Evolutionary conservation across 2,329 filamentous ascomycete species (phyloP), one percentile per base, ranked within the genome.

Genomic region (Phyllosticta citribraziliensis): DNA sequence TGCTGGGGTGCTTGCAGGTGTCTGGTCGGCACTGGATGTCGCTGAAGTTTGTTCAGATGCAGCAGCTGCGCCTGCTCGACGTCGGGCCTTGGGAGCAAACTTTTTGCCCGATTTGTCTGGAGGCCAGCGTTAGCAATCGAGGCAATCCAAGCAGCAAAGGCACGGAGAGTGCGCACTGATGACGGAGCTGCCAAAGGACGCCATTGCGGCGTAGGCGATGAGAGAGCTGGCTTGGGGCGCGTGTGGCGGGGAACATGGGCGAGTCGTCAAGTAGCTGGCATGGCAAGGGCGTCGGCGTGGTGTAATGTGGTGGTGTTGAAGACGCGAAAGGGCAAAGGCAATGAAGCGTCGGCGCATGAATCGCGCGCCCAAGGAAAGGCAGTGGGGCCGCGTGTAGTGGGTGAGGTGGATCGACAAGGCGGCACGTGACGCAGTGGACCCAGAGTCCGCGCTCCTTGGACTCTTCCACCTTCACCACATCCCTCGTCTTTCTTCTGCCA

Each of bases 101-200:
- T 77, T 78, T 66, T 77, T 79, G 68, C 75, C 75, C 19, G 75
- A 74, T 61, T 74, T 74, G 64, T 76, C 74, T 72, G 61, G 10
- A n/a, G 22, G 35, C 60, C 24, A 25, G n/a, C 47, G 27, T 63
- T 55, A 62, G 56, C 56, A 53, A 25, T 14, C 25, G 30, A 40
- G 22, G 61, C 51, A 65, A 55, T 62, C 30, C 63, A 60, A 64
- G 58, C 62, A 58, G 65, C 56, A 24, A 61, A 60, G 27, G 63
- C 59, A 53, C 65, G 57, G 50, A 53, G 52, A 53, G 53, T 25
- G 6, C 59, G 74, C 67, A 79, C 78, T 80, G 64, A 82, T 80
- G 52, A 77, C 79, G 60, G 81, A 83, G 67, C 79, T 82, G 63
- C 80, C 81, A 53, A 57, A 57, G 20, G 67, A 64, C 54, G 79